These are phyloP conservation scores for Hygrocybe coccinea DNA, from an alignment of 768 basidiomycete species.

Conservation along the genomic window DNA sequence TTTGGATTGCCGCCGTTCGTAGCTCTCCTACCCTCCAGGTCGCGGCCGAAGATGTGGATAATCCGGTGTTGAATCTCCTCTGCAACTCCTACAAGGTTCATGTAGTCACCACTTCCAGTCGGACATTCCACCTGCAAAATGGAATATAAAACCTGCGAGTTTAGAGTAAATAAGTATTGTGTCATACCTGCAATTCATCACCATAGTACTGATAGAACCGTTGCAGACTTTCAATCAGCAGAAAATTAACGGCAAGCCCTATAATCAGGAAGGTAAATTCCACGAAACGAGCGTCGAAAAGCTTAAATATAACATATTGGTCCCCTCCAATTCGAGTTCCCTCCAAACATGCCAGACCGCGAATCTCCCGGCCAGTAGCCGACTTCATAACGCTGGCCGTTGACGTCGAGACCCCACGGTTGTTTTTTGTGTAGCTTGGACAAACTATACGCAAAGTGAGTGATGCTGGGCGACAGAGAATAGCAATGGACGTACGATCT, in stretches of 20 bases:
- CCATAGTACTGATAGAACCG: constrained; percentile 98
- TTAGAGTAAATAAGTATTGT: not conserved
- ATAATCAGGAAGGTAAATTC: not conserved
- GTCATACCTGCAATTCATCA: constrained; percentile 64
- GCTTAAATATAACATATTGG: constrained; percentile 55
- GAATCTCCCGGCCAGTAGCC: constrained; percentile 99
- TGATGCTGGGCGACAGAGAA: not conserved
- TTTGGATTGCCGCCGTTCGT: constrained; percentile 87
- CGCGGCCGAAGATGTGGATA: constrained; percentile 96
- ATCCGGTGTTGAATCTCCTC: constrained; percentile 99
- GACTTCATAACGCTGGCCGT: constrained; percentile 88
- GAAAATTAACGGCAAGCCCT: constrained; percentile 96
- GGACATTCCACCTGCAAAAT: constrained; percentile 78
- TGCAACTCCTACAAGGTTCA: constrained; percentile 90
- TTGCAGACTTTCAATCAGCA: constrained; percentile 93
- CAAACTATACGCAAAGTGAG: constrained; percentile 42
- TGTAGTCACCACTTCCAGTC: constrained; percentile 93
- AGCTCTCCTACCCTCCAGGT: constrained; percentile 78
- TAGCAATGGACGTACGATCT: constrained; percentile 65
- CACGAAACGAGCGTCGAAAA: not conserved
- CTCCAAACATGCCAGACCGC: constrained; percentile 94
- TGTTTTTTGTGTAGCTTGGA: constrained; percentile 87
- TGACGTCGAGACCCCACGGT: constrained; percentile 93
- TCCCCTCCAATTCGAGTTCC: constrained; percentile 98
- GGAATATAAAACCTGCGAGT: not conserved